Base-by-base conservation (phyloP, 805 yeast species). In the Metschnikowia shivogae region DNA sequence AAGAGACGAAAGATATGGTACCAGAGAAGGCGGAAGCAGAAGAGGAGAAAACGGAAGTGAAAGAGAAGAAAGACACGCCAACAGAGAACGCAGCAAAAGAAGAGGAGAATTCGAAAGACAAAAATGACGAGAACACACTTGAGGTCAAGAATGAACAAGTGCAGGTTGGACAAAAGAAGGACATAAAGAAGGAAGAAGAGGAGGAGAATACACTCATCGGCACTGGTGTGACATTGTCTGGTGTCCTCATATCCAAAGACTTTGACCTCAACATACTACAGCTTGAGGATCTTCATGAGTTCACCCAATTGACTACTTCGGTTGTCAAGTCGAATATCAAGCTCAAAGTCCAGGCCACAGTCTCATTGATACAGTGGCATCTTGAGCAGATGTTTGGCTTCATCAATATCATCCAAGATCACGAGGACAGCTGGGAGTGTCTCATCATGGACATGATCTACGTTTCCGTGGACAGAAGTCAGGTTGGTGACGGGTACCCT, bases 381-480 rank as follows among this genome's bases (percentile, higher is more conserved):
- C 75, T 93, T 46, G 80, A 84, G 47, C 98, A 90, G 61, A 93
- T 93, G 99, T 93, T 92, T 74, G 98, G 97, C 1, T 78, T 74
- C 57, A 77, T 89, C 4, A 81, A 83, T 36, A 77, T 87, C 2
- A 45, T 81, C 3, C 72, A 72, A 42, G 89, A 82, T 52, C 82
- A 78, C 44, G 74, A 70, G 38, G 65, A 63, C 19, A 60, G 57
- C 31, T 68, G 74, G 70, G 72, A 65, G 50, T 67, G 72, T 49
- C 55, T 54, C 71, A 78, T 71, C 34, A 71, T 71, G 76, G 74
- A 71, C 36, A 58, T 61, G 62, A 65, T 71, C n/a, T 68, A 65
- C 50, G 57, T 71, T 14, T 31, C 75, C 61, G 48, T 74, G 76
- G 55, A 78, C 73, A 38, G 69, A 45, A 48, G 57, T 11, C 51